Conservation (phyloP, 1,139 yeast species). For the Diutina pseudorugosa region DNA sequence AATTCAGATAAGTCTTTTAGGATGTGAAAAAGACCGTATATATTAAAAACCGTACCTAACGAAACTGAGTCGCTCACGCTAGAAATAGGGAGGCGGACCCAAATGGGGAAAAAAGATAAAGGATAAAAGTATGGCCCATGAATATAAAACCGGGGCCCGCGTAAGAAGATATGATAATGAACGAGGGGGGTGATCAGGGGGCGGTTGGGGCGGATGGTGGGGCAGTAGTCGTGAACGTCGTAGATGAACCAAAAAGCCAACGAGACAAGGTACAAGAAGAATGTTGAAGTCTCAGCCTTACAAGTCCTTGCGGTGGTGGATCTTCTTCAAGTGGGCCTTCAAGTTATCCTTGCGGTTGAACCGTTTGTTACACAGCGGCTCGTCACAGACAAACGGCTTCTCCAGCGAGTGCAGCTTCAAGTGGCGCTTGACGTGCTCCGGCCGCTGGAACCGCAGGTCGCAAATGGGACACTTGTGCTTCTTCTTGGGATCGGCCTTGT, state of each 20-base stretch:
- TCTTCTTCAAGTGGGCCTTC: constrained; percentile 58
- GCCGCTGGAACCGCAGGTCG: constrained; percentile 66
- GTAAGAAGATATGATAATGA: not conserved
- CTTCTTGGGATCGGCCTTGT: constrained; percentile 43
- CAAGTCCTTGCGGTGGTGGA: constrained; percentile 20
- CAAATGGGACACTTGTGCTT: constrained; percentile 72
- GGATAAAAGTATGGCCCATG: not conserved
- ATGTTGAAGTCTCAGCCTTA: not conserved
- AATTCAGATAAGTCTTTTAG: not conserved
- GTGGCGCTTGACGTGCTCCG: constrained; percentile 88
- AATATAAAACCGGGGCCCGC: not conserved
- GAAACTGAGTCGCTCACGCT: constrained; percentile 3
- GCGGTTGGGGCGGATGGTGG: not conserved
- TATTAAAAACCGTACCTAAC: not conserved
- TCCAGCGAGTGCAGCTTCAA: constrained; percentile 80
- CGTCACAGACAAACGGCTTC: constrained; percentile 70
- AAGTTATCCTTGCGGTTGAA: constrained; percentile 42
- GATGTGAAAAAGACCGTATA: not conserved
- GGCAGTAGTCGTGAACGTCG: not conserved
- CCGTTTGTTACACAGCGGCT: constrained; percentile 62
- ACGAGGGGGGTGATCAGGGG: not conserved
- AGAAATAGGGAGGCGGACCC: constrained; percentile 4
- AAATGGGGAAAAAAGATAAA: not conserved
- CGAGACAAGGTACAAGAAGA: not conserved
- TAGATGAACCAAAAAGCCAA: not conserved